Percentiles rank a stretch among this genome's conserved stretches.
Conservation (phyloP, 257 asterid genomes). For the Petrea volubilis region DNA sequence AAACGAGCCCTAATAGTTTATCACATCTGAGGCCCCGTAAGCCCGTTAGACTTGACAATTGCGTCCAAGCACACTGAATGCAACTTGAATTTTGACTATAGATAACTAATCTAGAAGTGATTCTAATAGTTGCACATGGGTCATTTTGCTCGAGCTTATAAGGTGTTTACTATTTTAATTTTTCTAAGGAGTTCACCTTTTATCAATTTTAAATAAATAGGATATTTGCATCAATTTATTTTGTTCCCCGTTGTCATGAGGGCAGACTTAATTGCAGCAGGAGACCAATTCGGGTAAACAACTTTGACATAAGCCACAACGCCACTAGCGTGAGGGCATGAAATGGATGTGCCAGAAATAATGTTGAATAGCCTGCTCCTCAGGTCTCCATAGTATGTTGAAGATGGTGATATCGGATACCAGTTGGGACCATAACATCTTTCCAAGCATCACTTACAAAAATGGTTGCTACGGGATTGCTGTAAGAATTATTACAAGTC, state of each 20-base stretch:
- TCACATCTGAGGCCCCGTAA: too few species aligned
- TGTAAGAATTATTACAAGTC: not conserved
- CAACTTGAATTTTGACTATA: too few species aligned
- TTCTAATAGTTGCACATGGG: too few species aligned
- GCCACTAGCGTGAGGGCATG: slow-evolving; percentile 54
- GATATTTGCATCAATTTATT: too few species aligned
- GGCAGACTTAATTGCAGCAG: slow-evolving; percentile 52
- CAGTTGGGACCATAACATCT: slow-evolving; percentile 36
- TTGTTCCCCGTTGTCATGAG: slow-evolving; percentile 13
- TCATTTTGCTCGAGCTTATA: too few species aligned
- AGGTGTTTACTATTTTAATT: too few species aligned
- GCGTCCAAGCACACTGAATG: too few species aligned
- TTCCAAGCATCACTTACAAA: slow-evolving; percentile 24
- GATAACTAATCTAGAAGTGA: too few species aligned
- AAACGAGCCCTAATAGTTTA: too few species aligned
- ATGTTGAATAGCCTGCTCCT: slow-evolving; percentile 38
- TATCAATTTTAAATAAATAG: too few species aligned
- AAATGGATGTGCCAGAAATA: slow-evolving; percentile 56
- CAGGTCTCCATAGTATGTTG: slow-evolving; percentile 17
- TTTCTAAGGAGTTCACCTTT: too few species aligned
- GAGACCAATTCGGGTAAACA: slow-evolving; percentile 41
- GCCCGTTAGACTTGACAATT: too few species aligned
- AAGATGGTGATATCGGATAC: slow-evolving; percentile 43
- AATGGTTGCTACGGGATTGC: slow-evolving; percentile 36
- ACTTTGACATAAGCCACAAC: slow-evolving; percentile 48